Conservation (phyloP, 257 asterid genomes). For the Phtheirospermum japonicum region DNA sequence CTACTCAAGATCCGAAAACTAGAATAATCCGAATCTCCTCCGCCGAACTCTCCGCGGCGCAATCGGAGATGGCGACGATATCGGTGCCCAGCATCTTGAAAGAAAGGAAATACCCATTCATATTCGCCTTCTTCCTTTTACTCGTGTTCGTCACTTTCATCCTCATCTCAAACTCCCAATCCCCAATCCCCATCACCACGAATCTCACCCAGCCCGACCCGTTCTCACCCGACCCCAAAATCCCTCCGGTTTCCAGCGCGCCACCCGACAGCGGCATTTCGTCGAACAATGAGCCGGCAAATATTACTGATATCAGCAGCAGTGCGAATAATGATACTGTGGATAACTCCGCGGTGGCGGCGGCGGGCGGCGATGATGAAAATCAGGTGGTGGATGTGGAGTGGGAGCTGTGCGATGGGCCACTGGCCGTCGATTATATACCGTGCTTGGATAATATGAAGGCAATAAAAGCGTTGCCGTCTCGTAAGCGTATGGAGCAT, state of each 20-base stretch:
- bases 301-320: constrained; percentile 11
- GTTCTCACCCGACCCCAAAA: background rate
- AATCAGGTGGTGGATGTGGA: constrained; percentile 36
- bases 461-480: constrained; percentile 54
- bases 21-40: background rate
- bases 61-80: constrained; percentile 42
- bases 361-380: constrained; percentile 16
- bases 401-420: constrained; percentile 62
- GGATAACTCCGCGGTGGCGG: background rate
- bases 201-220: constrained; percentile 31
- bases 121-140: constrained; percentile 57
- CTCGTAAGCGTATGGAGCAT: constrained; percentile 80
- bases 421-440: constrained; percentile 59
- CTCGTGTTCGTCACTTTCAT: constrained; percentile 55
- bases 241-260: constrained; percentile 7
- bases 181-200: constrained; percentile 43
- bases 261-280: constrained; percentile 17
- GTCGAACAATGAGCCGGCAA: constrained; percentile 17
- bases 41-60: background rate
- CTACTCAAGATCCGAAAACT: background rate
- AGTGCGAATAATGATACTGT: background rate
- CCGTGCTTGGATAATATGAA: constrained; percentile 85
- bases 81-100: constrained; percentile 56
- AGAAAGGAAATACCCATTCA: constrained; percentile 70
- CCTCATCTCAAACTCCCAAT: constrained; percentile 63